Conservation (phyloP, 1,284 basidiomycete genomes). For the Coniferiporia sulphurascens region DNA sequence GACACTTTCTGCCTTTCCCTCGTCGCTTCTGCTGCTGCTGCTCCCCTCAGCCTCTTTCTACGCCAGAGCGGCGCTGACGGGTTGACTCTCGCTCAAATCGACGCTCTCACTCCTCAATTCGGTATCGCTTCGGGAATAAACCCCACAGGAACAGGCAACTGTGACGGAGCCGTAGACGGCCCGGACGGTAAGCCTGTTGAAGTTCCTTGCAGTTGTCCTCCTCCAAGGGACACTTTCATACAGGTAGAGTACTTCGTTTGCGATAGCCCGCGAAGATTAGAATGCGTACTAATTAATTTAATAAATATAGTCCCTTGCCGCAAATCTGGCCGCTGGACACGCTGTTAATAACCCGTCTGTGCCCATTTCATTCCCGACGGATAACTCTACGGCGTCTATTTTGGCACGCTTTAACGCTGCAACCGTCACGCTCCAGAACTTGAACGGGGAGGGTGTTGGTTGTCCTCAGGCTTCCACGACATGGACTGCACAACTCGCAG, state of each 20-base stretch:
- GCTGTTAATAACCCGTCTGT: slow-evolving; percentile 36
- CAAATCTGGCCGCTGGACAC: slow-evolving; percentile 33
- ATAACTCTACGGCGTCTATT: slow-evolving; percentile 29
- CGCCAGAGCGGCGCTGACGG: slow-evolving; percentile 18
- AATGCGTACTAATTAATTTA: neutral
- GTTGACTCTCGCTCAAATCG: slow-evolving; percentile 19
- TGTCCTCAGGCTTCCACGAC: slow-evolving; percentile 26
- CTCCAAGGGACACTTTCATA: slow-evolving; percentile 31
- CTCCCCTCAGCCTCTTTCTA: slow-evolving; percentile 24
- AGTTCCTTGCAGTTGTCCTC: slow-evolving; percentile 38
- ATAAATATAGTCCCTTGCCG: slow-evolving; percentile 25
- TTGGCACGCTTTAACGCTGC: slow-evolving; percentile 33
- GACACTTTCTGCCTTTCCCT: slow-evolving; percentile 29
- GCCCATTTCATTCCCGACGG: slow-evolving; percentile 33
- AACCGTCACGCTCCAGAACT: slow-evolving; percentile 32
- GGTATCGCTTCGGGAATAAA: slow-evolving; percentile 24
- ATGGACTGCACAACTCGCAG: slow-evolving; percentile 18
- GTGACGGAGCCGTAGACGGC: slow-evolving; percentile 30
- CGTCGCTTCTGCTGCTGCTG: slow-evolving; percentile 35
- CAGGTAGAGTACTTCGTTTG: slow-evolving; percentile 17
- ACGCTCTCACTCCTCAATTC: slow-evolving; percentile 26
- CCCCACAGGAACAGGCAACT: slow-evolving; percentile 31
- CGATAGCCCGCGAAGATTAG: neutral
- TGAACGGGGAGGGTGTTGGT: slow-evolving; percentile 24
- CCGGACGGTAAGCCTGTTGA: slow-evolving; percentile 31